Evolutionary conservation across 305 asterid species (phyloP).

Genomic region (Fraxinus ornus): DNA sequence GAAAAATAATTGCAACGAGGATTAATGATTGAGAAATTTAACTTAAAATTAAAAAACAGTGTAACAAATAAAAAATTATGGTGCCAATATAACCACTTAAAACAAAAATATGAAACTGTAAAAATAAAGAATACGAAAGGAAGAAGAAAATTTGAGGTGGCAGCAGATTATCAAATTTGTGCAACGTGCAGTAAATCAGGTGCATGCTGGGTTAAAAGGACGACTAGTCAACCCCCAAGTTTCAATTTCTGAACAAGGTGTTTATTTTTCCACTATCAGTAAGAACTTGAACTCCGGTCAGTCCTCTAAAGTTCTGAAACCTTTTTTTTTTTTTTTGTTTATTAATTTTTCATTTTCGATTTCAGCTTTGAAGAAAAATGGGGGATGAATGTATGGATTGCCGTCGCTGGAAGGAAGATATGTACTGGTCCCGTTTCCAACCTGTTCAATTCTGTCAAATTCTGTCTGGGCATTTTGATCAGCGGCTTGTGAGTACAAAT

Average conservation of each 20-base stretch:
- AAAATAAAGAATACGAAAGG: not conserved
- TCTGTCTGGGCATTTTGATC: conserved; percentile 25
- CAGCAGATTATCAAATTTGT: not conserved
- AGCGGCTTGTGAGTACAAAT: conserved; percentile 23
- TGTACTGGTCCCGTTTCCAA: conserved; percentile 37
- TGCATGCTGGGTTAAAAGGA: not conserved
- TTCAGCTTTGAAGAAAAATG: conserved; percentile 18
- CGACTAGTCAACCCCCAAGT: not conserved
- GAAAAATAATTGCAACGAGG: too few relatives aligned
- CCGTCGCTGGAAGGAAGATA: conserved; percentile 33
- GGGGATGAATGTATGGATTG: conserved; percentile 26
- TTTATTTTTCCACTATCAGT: not conserved
- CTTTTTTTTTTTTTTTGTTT: not conserved
- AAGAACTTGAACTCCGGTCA: not conserved
- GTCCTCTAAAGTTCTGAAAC: not conserved
- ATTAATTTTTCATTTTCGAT: not conserved
- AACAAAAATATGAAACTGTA: not conserved
- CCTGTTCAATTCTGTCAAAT: conserved; percentile 35
- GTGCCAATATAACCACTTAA: not conserved
- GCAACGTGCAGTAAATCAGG: not conserved
- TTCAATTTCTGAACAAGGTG: not conserved
- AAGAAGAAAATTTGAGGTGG: not conserved
- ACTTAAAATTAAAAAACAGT: too few relatives aligned
- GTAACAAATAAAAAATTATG: too few relatives aligned
- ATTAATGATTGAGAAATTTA: fast-evolving